phyloP scores from a whole-genome alignment of 495 filamentous ascomycete species.

The Penicillium waksmanii region DNA sequence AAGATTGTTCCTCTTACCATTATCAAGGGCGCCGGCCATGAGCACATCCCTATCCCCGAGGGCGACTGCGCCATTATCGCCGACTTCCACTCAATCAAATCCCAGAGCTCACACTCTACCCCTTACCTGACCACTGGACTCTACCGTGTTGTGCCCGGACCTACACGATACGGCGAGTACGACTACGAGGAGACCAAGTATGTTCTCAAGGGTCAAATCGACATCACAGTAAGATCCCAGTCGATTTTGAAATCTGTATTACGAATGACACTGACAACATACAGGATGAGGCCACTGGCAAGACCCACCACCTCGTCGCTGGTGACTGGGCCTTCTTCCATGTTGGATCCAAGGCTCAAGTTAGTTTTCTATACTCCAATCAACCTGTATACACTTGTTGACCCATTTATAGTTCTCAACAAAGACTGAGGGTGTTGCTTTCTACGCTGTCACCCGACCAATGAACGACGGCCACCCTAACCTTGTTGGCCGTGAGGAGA shows the following conservation, averaged over 20 bases:
- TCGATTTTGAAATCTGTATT: constrained; percentile 4
- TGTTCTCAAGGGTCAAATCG: constrained; percentile 13
- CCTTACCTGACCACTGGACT: constrained; percentile 12
- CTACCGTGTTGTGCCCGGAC: constrained; percentile 5
- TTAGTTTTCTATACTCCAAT: constrained; percentile 8
- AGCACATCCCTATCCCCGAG: constrained; percentile 13
- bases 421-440: constrained; percentile 13
- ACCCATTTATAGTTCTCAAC: constrained; percentile 11
- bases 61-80: constrained; percentile 14
- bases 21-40: constrained; percentile 12
- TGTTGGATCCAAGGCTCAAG: constrained; percentile 13
- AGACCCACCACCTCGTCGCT: constrained; percentile 13
- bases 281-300: constrained; percentile 12
- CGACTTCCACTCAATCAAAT: constrained; percentile 15
- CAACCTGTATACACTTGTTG: constrained; percentile 6
- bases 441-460: constrained; percentile 14
- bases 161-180: background rate
- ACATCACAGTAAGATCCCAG: constrained; percentile 12
- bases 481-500: constrained; percentile 14
- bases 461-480: constrained; percentile 12
- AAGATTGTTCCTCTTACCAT: constrained; percentile 14
- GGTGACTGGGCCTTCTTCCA: constrained; percentile 14
- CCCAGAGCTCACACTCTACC: constrained; percentile 10
- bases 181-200: constrained; percentile 5
- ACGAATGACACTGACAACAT: constrained; percentile 10